Conservation (phyloP, 2,329 filamentous ascomycete genomes). For the Fusarium sp. region DNA sequence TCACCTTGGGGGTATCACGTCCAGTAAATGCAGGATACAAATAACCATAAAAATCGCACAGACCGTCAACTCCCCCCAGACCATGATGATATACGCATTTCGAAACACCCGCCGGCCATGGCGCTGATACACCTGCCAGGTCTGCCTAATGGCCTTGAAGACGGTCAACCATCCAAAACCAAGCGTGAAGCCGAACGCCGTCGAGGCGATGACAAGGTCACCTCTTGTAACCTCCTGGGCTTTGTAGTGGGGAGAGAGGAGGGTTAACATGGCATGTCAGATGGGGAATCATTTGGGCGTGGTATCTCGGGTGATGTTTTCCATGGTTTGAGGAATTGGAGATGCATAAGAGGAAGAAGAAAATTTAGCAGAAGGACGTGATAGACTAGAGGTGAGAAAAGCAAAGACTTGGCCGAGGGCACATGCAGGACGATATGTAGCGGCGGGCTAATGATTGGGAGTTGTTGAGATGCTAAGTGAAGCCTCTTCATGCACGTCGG, state of each 20-base stretch:
- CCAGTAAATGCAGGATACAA: constrained; percentile 38
- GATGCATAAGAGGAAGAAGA: not conserved
- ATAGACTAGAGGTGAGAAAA: not conserved
- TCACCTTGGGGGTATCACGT: constrained; percentile 39
- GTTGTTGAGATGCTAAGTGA: not conserved
- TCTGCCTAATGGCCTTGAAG: constrained; percentile 50
- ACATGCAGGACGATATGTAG: constrained; percentile 10
- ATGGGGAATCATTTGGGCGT: constrained; percentile 1
- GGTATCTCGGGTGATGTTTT: constrained; percentile 12
- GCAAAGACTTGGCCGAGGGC: not conserved
- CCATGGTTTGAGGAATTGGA: constrained; percentile 2
- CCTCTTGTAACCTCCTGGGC: constrained; percentile 29
- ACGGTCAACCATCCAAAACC: constrained; percentile 52
- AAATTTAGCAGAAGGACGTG: not conserved
- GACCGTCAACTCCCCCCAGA: constrained; percentile 56
- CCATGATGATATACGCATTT: constrained; percentile 56
- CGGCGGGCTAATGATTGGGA: constrained; percentile 19
- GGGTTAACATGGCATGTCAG: constrained; percentile 35
- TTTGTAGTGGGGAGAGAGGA: constrained; percentile 36
- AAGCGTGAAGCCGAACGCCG: constrained; percentile 51
- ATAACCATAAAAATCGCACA: constrained; percentile 53
- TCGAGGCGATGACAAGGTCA: constrained; percentile 41
- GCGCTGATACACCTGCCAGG: constrained; percentile 45
- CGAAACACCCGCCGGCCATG: constrained; percentile 42
- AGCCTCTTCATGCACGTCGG: constrained; percentile 17